Percentiles rank a stretch among this genome's conserved stretches.
phyloP scores from a whole-genome alignment of 2,329 filamentous ascomycete species.

The Sclerotinia minor region DNA sequence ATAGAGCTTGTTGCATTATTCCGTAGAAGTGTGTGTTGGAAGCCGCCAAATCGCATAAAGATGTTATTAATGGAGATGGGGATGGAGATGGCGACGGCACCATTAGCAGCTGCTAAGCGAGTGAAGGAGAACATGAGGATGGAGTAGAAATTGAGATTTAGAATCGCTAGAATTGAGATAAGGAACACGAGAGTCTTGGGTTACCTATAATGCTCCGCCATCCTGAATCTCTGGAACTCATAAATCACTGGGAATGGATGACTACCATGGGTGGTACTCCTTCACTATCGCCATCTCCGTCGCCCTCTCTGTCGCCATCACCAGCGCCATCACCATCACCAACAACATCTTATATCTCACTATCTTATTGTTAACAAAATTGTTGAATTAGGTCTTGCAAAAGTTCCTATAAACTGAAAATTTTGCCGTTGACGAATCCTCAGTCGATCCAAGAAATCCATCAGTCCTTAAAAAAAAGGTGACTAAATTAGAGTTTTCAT shows the following conservation, averaged over 20 bases:
- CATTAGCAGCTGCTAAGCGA: background rate
- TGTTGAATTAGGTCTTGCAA: background rate
- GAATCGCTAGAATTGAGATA: background rate
- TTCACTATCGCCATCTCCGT: background rate
- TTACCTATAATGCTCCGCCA: background rate
- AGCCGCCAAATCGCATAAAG: background rate
- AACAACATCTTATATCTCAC: background rate
- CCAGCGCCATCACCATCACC: background rate
- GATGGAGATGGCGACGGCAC: constrained; percentile 1
- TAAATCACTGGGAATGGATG: background rate
- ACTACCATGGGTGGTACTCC: background rate
- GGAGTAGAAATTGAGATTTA: background rate
- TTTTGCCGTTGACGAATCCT: background rate
- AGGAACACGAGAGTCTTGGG: background rate
- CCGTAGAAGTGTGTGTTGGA: background rate
- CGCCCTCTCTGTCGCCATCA: background rate
- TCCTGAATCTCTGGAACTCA: background rate
- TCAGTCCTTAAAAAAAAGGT: background rate
- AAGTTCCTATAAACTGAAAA: background rate
- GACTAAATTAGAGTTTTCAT: too few species aligned
- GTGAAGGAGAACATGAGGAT: background rate
- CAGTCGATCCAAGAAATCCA: background rate
- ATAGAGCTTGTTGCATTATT: background rate
- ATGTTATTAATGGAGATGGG: background rate
- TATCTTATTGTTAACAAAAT: background rate